phyloP scores from a whole-genome alignment of 306 rosid species.

The Potentilla sterilis region DNA sequence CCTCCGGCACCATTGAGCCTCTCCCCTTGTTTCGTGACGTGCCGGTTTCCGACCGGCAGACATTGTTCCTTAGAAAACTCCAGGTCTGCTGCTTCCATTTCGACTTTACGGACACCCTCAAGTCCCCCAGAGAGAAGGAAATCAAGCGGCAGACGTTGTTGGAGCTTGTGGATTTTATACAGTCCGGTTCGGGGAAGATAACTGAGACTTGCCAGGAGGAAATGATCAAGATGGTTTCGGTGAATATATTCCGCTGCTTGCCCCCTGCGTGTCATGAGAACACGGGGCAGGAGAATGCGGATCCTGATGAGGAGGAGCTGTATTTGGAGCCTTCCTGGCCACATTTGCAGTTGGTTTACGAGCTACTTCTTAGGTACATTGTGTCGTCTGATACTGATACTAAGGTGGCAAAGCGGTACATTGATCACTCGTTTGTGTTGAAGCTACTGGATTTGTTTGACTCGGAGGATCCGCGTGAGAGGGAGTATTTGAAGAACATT shows the following conservation, averaged over 20 bases:
- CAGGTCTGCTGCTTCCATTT: constrained; percentile 67
- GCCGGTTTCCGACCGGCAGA: constrained; percentile 60
- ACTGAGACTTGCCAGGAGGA: constrained; percentile 84
- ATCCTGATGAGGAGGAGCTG: constrained; percentile 92
- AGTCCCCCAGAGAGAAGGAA: constrained; percentile 75
- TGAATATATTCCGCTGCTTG: constrained; percentile 77
- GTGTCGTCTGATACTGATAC: constrained; percentile 94
- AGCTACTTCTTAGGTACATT: constrained; percentile 79
- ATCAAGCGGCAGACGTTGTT: constrained; percentile 74
- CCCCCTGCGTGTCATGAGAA: constrained; percentile 88
- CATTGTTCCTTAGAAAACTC: constrained; percentile 60
- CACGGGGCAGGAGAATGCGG: constrained; percentile 69
- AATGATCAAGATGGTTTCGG: constrained; percentile 85
- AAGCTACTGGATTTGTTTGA: constrained; percentile 85
- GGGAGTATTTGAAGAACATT: constrained; percentile 94
- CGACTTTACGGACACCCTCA: constrained; percentile 73
- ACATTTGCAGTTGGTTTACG: constrained; percentile 89
- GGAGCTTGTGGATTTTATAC: constrained; percentile 87
- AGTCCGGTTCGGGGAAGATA: constrained; percentile 87
- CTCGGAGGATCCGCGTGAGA: constrained; percentile 87
- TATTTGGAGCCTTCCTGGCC: constrained; percentile 86
- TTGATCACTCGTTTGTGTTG: constrained; percentile 88
- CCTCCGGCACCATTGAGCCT: constrained; percentile 64
- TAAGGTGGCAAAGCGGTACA: constrained; percentile 82
- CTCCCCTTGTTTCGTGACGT: constrained; percentile 69